Conservation (phyloP, 2,329 filamentous ascomycete genomes). For the Pseudogymnoascus sp. region DNA sequence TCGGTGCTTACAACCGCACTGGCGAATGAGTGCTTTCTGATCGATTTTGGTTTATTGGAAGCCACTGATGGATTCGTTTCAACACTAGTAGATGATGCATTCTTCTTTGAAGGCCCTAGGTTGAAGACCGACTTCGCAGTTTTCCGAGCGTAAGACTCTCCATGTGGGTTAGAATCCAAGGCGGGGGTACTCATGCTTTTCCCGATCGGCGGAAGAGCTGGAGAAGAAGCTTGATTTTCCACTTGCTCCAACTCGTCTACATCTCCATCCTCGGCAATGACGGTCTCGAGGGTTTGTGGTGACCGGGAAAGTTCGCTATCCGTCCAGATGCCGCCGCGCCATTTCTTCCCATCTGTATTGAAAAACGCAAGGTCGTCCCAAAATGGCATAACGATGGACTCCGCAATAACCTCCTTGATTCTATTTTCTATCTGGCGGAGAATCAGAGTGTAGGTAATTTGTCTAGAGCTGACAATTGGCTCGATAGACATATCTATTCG, state of each 20-base stretch:
- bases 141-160: conserved; percentile 40
- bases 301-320: conserved; percentile 36
- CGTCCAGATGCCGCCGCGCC: conserved; percentile 77
- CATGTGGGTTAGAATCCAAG: conserved; percentile 32
- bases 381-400: conserved; percentile 84
- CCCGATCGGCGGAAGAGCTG: conserved; percentile 40
- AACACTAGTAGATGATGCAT: conserved; percentile 41
- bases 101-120: conserved; percentile 23
- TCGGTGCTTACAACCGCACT: conserved; percentile 58
- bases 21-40: conserved; percentile 57
- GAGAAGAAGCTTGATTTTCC: conserved; percentile 25
- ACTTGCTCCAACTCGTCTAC: conserved; percentile 34
- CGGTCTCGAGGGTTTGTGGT: conserved; percentile 29
- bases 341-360: conserved; percentile 66
- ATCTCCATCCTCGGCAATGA: conserved; percentile 39
- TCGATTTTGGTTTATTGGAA: conserved; percentile 43
- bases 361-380: conserved; percentile 96
- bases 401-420: conserved; percentile 87
- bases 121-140: conserved; percentile 25
- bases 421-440: conserved; percentile 88
- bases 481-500: conserved; percentile 92
- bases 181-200: conserved; percentile 47
- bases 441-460: conserved; percentile 91
- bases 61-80: conserved; percentile 36
- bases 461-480: conserved; percentile 87